These are phyloP conservation scores for Chrysopogon serrulatus DNA, from an alignment of 176 grass and related monocot genomes.

Conservation along the genomic window DNA sequence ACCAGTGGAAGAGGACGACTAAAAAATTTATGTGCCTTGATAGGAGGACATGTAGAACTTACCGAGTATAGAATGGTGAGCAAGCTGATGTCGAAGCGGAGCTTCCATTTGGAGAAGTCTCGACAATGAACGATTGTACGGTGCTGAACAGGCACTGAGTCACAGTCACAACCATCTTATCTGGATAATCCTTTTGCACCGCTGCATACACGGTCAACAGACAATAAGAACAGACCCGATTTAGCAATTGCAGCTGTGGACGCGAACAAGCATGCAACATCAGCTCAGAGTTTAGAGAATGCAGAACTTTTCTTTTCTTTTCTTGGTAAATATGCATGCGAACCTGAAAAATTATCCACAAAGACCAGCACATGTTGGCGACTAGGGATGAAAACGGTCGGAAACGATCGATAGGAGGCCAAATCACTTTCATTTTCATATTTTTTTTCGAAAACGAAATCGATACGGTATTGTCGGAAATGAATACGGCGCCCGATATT, in stretches of 20 bases:
- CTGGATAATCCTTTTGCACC: no score
- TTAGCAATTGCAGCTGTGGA: not conserved
- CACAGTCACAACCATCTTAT: slow-evolving; percentile 41
- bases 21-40: no score
- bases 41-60: no score
- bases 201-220: no score
- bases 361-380: not conserved
- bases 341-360: not conserved
- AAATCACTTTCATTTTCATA: no score
- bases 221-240: not conserved
- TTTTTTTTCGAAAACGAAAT: no score
- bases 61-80: not conserved
- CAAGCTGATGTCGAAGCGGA: not conserved
- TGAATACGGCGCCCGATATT: no score
- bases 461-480: no score
- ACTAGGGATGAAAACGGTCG: no score
- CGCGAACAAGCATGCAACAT: not conserved
- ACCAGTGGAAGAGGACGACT: not conserved
- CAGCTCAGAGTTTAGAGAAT: not conserved
- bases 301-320: not conserved
- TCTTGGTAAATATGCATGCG: not conserved
- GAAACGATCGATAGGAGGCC: no score
- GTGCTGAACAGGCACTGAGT: slow-evolving; percentile 40
- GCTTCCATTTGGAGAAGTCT: slow-evolving; percentile 37
- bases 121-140: slow-evolving; percentile 11